Base-by-base conservation (phyloP, 2,329 filamentous ascomycete genomes). In the Fusarium irregulare region DNA sequence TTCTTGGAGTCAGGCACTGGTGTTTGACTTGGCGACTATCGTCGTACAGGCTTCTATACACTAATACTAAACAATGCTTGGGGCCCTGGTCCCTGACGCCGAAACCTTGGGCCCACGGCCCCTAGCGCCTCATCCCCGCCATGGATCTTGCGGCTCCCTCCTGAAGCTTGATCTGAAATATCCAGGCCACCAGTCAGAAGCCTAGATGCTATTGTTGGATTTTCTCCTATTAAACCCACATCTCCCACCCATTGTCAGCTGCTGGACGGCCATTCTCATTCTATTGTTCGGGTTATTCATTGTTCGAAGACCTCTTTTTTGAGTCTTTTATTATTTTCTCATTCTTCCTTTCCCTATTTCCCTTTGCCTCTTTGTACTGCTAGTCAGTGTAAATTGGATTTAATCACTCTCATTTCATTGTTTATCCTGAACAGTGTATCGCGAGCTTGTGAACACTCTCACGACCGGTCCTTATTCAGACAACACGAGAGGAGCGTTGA, bases 401-500 rank as follows among this genome's bases (percentile, higher is more conserved):
- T 72, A 73, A 73, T 75, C 73, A 76, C 69, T 53, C 57, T 74
- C 71, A 47, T 72, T 74, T 71, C 62, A 54, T 60, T 69, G 58
- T 65, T 53, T 69, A 56, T 51, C 18, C 27, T 34, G 45, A 66
- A 70, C 65, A 60, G 55, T 64, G 66, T 63, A 56, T 71, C 66
- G 61, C 55, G 53, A 65, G 50, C 60, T 64, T 60, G 47, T 47
- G 49, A 63, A 57, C 23, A 41, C 54, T 53, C 45, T 51, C 67
- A 60, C 64, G 30, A 64, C 59, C 59, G 40, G 56, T 72, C 51
- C 45, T 70, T 67, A 75, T 68, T 66, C 61, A 68, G 34, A 59
- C n/a, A 51, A 60, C 64, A 64, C 46, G 64, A 75, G 73, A 78
- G 74, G 74, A 76, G 69, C 75, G 75, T 77, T 77, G 76, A 78